Conservation (phyloP, 805 yeast genomes). For the Zygotorulaspora sp. region DNA sequence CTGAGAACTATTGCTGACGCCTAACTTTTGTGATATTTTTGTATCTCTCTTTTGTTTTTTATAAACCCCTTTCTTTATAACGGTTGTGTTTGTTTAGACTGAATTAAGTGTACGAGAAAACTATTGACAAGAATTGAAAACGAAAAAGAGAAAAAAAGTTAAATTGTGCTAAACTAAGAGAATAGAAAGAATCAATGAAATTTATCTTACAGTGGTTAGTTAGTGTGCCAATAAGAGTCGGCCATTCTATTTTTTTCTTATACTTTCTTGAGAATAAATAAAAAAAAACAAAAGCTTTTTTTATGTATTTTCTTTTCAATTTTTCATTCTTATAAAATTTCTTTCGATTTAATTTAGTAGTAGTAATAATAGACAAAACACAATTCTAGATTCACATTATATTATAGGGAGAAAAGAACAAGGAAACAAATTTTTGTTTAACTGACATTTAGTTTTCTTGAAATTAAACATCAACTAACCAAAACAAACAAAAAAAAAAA, state of each 20-base stretch:
- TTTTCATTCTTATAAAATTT: slow-evolving; percentile 3
- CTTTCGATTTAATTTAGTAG: slow-evolving; percentile 1
- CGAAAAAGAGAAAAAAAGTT: background rate
- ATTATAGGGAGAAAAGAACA: too few relatives aligned
- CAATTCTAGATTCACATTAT: slow-evolving; percentile 9
- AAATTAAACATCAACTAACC: slow-evolving; percentile 1
- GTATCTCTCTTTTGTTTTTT: too few relatives aligned
- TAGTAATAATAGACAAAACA: slow-evolving; percentile 5
- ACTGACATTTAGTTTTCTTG: slow-evolving; percentile 1
- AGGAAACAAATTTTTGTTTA: slow-evolving; percentile 2
- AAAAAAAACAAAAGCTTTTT: background rate
- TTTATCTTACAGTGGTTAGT: slow-evolving; percentile 1
- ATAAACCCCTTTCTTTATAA: background rate
- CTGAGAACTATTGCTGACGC: too few relatives aligned
- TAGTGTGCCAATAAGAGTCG: background rate
- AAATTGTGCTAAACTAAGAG: background rate
- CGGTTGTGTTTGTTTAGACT: too few relatives aligned
- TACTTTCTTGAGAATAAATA: too few relatives aligned
- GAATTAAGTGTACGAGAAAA: too few relatives aligned
- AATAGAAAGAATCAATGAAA: background rate
- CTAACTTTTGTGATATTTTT: too few relatives aligned
- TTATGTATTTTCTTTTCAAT: slow-evolving; percentile 1
- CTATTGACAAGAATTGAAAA: too few relatives aligned
- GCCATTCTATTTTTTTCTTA: too few relatives aligned
- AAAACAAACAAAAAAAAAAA: too few relatives aligned